Percentiles rank a stretch among this genome's conserved stretches.
Evolutionary conservation across 2,329 filamentous ascomycete genomes (phyloP).

Genomic region (Venturia oleaginea): DNA sequence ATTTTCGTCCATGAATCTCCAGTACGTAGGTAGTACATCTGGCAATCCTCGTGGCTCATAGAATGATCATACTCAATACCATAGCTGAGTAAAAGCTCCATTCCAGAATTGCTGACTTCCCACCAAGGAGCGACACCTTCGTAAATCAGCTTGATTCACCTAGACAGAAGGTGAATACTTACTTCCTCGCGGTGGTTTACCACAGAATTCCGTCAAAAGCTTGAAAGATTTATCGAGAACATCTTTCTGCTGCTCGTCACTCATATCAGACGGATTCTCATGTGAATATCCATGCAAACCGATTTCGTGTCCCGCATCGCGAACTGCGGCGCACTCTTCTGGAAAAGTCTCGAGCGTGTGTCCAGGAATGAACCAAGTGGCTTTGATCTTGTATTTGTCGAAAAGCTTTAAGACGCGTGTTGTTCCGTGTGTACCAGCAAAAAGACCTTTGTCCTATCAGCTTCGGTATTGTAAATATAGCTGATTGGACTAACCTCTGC

Average conservation of each 20-base stretch:
- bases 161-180: background rate
- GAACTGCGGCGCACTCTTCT: slow-evolving; percentile 51
- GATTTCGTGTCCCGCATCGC: slow-evolving; percentile 56
- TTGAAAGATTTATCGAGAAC: slow-evolving; percentile 67
- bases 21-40: slow-evolving; percentile 54
- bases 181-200: slow-evolving; percentile 60
- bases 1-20: slow-evolving; percentile 61
- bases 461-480: background rate
- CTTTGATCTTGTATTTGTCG: slow-evolving; percentile 62
- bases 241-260: slow-evolving; percentile 63
- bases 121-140: slow-evolving; percentile 58
- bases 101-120: slow-evolving; percentile 61
- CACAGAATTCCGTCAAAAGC: slow-evolving; percentile 59
- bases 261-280: slow-evolving; percentile 66
- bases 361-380: slow-evolving; percentile 57
- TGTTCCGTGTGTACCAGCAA: slow-evolving; percentile 58
- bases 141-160: background rate
- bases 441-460: slow-evolving; percentile 40
- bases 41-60: slow-evolving; percentile 57
- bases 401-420: slow-evolving; percentile 61
- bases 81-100: slow-evolving; percentile 54
- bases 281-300: slow-evolving; percentile 64
- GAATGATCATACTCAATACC: slow-evolving; percentile 63
- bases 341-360: slow-evolving; percentile 55
- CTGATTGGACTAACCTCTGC: slow-evolving; percentile 42